Conservation (phyloP, 495 filamentous ascomycete genomes). For the Trypethelium eluteriae region DNA sequence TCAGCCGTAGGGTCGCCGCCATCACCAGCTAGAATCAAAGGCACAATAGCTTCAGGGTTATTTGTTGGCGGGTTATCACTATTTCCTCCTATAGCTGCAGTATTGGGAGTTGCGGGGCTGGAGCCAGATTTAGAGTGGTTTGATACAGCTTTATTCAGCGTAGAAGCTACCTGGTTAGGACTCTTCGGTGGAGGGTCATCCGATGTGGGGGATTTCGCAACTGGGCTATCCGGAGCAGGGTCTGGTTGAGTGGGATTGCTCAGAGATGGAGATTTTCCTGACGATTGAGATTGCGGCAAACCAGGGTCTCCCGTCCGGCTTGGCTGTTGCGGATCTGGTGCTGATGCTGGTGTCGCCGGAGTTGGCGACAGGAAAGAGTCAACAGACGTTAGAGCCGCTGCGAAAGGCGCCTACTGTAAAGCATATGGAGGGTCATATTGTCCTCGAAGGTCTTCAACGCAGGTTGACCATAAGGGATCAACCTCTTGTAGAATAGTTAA, state of each 20-base stretch:
- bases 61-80: neutral
- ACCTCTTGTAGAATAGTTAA: neutral
- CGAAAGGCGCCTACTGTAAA: neutral
- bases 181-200: neutral
- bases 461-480: neutral
- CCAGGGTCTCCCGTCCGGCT: neutral
- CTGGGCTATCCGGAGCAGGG: neutral
- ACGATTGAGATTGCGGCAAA: neutral
- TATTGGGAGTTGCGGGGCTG: neutral
- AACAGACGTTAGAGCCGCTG: neutral
- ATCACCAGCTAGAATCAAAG: neutral
- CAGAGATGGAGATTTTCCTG: neutral
- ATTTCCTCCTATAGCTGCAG: neutral
- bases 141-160: too few species aligned
- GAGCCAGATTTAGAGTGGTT: too few species aligned
- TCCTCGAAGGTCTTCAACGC: neutral
- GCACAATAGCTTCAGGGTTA: neutral
- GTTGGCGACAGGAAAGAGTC: neutral
- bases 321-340: neutral
- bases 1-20: neutral
- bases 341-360: neutral
- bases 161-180: too few species aligned
- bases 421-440: slow-evolving; percentile 8
- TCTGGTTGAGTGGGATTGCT: neutral
- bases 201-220: neutral